phyloP scores from a whole-genome alignment of 2,329 filamentous ascomycete species.

The Colletotrichum chlorophyti region DNA sequence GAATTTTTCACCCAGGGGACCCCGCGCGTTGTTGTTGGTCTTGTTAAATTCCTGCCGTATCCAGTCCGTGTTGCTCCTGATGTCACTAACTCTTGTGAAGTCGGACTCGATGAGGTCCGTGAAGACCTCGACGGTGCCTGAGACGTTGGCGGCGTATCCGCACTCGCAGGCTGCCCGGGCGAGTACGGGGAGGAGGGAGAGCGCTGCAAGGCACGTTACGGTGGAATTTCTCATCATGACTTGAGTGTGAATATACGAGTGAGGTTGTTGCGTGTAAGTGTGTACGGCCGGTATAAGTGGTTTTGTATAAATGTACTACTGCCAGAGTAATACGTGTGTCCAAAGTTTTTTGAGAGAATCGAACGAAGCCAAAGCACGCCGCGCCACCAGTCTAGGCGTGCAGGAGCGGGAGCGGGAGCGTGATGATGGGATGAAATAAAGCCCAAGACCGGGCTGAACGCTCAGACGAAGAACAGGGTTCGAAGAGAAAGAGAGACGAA shows the following conservation, averaged over 20 bases:
- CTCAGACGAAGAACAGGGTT: background rate
- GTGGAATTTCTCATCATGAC: conserved; percentile 3
- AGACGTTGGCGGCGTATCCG: conserved; percentile 67
- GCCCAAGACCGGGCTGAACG: background rate
- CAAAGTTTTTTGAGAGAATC: conserved; percentile 6
- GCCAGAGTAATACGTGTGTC: conserved; percentile 4
- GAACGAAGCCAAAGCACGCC: background rate
- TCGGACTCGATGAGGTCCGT: conserved; percentile 76
- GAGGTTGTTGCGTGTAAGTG: background rate
- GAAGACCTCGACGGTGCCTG: conserved; percentile 57
- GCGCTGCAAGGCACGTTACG: conserved; percentile 7
- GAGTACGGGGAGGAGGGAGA: conserved; percentile 19
- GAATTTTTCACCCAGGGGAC: conserved; percentile 71
- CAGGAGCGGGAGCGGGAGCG: background rate
- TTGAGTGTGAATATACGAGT: background rate
- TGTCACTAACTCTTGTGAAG: conserved; percentile 63
- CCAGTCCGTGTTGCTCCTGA: conserved; percentile 66
- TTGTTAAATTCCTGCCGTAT: conserved; percentile 71
- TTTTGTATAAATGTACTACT: background rate
- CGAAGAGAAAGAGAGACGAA: background rate
- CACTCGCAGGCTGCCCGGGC: conserved; percentile 66
- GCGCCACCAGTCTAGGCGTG: conserved; percentile 7
- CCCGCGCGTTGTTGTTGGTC: conserved; percentile 61
- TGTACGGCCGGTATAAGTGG: background rate
- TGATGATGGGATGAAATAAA: background rate